These are phyloP conservation scores for Setomelanomma holmii DNA, from an alignment of 2,329 filamentous ascomycete species.

Conservation along the genomic window DNA sequence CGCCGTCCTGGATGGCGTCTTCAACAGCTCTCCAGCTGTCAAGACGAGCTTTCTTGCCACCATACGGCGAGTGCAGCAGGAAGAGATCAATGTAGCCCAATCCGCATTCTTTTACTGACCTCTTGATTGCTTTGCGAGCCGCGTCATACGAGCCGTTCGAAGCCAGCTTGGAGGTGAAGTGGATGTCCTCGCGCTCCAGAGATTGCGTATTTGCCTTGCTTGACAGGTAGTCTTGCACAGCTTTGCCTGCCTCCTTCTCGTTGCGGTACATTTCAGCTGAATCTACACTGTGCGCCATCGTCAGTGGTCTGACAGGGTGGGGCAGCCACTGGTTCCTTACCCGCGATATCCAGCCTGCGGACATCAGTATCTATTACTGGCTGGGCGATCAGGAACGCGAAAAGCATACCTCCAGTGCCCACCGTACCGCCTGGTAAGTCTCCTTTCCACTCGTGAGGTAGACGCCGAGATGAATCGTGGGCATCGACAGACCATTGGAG, in stretches of 20 bases:
- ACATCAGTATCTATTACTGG: conserved; percentile 24
- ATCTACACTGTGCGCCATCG: conserved; percentile 55
- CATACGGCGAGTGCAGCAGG: conserved; percentile 79
- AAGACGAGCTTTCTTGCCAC: conserved; percentile 70
- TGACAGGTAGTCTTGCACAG: conserved; percentile 66
- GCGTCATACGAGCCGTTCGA: conserved; percentile 72
- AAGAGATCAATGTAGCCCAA: conserved; percentile 82
- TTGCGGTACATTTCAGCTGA: conserved; percentile 72
- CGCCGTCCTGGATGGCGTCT: conserved; percentile 75
- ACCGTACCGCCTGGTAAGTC: conserved; percentile 64
- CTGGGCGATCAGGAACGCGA: conserved; percentile 17
- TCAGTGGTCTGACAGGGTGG: conserved; percentile 28
- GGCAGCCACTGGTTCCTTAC: conserved; percentile 29
- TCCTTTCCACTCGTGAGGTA: conserved; percentile 73
- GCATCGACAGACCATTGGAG: conserved; percentile 71
- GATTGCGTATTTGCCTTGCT: conserved; percentile 55
- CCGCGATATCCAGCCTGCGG: conserved; percentile 56
- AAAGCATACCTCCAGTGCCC: conserved; percentile 60
- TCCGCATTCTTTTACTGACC: conserved; percentile 69
- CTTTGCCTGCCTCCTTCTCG: conserved; percentile 72
- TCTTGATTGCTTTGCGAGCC: conserved; percentile 70
- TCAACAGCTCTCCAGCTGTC: conserved; percentile 80
- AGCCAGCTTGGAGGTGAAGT: conserved; percentile 81
- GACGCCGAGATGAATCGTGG: conserved; percentile 75
- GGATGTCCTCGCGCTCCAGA: conserved; percentile 72